Evolutionary conservation across 116 monocot species (phyloP), one percentile per base, ranked within the genome.

Genomic region (Zostera marina): DNA sequence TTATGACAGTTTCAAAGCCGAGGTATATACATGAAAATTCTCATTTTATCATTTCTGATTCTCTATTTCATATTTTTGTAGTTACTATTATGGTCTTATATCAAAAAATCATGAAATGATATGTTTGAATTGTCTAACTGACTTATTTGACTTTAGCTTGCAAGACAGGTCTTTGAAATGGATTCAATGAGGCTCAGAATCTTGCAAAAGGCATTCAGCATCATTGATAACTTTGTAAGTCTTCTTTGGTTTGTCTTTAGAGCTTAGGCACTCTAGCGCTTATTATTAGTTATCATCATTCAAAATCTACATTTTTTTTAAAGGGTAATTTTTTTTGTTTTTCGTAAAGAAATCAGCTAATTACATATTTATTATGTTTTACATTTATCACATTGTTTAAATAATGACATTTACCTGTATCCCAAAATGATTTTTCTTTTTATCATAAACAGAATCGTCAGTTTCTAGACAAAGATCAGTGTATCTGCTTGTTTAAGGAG

Each of bases 1-100:
- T 43, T 98, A 98, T 73, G 91, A 98, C 65, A 87, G 98, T 73
- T 98, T 98, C 65, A 98, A 98, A 70, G 70, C 70, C 22, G 86
- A 98, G 98, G 91, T 91, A 70, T 54, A 53, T 52, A 32, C 21
- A 15, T 61, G 7, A 3, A 22, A 20, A 43, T 41, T 14, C 38
- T 1, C 32, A 7, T 56, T 56, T 56, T 7, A 56, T 1, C n/a
- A 5, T 12, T 56, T 56, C 32, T 56, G 23, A 32, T 32, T 26
- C 1, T 32, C 56, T 32, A 4, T 26, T 1, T 24, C 9, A n/a
- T 56, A 5, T n/a, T 32, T 32, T 15, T 32, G 2, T 16, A 39
- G 56, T 56, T 49, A 20, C 19, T 15, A 49, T 2, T 19, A 49
- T 7, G 49, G 4, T 17, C 49, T 13, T 60, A 12, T 60, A 39